A percentile compares a stretch with the other conserved stretches of the same genome.
Evolutionary conservation across 2,329 filamentous ascomycete genomes (phyloP).

Genomic region (Aureobasidium sp.): DNA sequence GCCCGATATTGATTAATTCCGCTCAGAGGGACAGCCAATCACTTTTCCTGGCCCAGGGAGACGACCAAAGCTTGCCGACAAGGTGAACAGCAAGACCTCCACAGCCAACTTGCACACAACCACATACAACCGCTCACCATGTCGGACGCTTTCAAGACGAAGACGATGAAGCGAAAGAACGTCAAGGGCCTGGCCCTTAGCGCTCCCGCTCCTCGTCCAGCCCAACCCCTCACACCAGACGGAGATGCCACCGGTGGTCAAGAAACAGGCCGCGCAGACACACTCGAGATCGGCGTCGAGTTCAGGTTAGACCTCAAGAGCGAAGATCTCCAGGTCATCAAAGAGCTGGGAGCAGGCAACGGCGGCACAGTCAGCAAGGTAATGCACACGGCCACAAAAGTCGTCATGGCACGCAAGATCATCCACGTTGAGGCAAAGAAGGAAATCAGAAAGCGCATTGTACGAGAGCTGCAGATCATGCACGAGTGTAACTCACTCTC

Average conservation of each 20-base stretch:
- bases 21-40: not conserved
- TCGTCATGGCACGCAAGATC: constrained; percentile 97
- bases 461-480: constrained; percentile 96
- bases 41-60: not conserved
- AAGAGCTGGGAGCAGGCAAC: constrained; percentile 92
- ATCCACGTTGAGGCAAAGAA: constrained; percentile 81
- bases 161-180: constrained; percentile 98
- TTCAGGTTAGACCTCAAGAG: constrained; percentile 89
- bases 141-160: constrained; percentile 58
- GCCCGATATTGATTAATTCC: constrained; percentile 5
- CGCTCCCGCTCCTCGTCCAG: constrained; percentile 63
- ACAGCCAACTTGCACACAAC: not conserved
- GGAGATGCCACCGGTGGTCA: constrained; percentile 56
- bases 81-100: not conserved
- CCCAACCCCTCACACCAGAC: constrained; percentile 67
- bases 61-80: not conserved
- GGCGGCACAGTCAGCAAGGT: constrained; percentile 98
- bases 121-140: constrained; percentile 20
- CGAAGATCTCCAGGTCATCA: constrained; percentile 86
- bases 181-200: constrained; percentile 90
- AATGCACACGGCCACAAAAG: constrained; percentile 86
- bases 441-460: constrained; percentile 92
- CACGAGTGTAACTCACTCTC: constrained; percentile 95
- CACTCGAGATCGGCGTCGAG: constrained; percentile 92
- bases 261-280: constrained; percentile 54